Evolutionary conservation across 768 basidiomycete species (phyloP).

Genomic region (Cyathus striatus): DNA sequence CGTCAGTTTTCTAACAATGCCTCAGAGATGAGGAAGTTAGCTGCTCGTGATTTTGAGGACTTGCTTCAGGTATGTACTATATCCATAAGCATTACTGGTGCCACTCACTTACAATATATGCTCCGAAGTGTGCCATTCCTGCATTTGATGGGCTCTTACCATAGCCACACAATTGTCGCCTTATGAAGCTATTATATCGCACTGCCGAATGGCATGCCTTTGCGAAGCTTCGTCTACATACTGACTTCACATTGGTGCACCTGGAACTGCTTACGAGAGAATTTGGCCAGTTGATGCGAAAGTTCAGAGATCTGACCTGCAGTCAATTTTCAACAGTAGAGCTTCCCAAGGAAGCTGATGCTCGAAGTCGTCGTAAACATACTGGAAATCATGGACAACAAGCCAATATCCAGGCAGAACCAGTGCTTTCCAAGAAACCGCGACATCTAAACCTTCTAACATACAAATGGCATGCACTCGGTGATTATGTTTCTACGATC

Average conservation of each 20-base stretch:
- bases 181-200: slow-evolving; percentile 2
- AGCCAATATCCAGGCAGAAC: not conserved
- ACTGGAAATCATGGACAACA: not conserved
- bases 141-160: slow-evolving; percentile 8
- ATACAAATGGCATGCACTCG: slow-evolving; percentile 6
- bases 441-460: slow-evolving; percentile 3
- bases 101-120: not conserved
- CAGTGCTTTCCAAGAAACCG: not conserved
- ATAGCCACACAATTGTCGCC: not conserved
- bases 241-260: slow-evolving; percentile 2
- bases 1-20: slow-evolving; percentile 15
- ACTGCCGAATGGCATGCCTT: slow-evolving; percentile 5
- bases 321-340: not conserved
- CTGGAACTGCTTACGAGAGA: slow-evolving; percentile 1
- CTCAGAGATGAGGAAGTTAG: slow-evolving; percentile 18
- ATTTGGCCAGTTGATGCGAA: not conserved
- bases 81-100: not conserved
- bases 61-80: slow-evolving; percentile 18
- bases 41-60: slow-evolving; percentile 26
- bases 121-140: slow-evolving; percentile 9
- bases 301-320: not conserved
- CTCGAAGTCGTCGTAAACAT: not conserved
- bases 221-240: slow-evolving; percentile 7
- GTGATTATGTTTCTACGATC: slow-evolving; percentile 6
- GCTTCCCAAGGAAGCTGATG: slow-evolving; percentile 1